These are phyloP conservation scores for Sicyos edulis DNA, from an alignment of 306 rosid genomes.

Conservation along the genomic window DNA sequence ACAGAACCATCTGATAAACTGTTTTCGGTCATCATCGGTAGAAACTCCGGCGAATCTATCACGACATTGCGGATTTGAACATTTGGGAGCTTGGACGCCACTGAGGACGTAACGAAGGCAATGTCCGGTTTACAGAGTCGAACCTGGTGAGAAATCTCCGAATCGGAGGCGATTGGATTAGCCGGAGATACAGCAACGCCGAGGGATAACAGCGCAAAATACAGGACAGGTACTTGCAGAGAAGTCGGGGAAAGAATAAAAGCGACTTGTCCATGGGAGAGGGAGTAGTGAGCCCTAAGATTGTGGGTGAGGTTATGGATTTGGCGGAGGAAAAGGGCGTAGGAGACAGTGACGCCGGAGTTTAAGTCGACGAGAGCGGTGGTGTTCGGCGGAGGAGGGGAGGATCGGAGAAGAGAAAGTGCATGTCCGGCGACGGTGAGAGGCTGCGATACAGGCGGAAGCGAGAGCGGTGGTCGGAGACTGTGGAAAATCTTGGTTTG, in stretches of 20 bases:
- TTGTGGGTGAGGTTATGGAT: slow-evolving; percentile 45
- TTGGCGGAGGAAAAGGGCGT: slow-evolving; percentile 45
- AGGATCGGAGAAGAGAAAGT: slow-evolving; percentile 48
- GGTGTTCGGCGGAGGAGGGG: slow-evolving; percentile 22
- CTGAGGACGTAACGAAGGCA: slow-evolving; percentile 46
- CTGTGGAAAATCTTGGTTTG: slow-evolving; percentile 46
- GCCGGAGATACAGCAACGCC: slow-evolving; percentile 72
- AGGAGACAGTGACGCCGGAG: slow-evolving; percentile 44
- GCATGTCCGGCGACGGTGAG: slow-evolving; percentile 45
- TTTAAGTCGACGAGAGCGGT: slow-evolving; percentile 46
- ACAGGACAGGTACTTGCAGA: slow-evolving; percentile 62
- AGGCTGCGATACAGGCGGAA: slow-evolving; percentile 51
- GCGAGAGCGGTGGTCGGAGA: slow-evolving; percentile 60
- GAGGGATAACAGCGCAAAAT: slow-evolving; percentile 54
- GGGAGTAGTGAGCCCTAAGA: slow-evolving; percentile 26
- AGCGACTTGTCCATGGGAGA: slow-evolving; percentile 63
- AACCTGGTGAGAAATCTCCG: slow-evolving; percentile 58
- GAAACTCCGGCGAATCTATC: slow-evolving; percentile 60
- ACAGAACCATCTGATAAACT: no score
- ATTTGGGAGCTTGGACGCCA: slow-evolving; percentile 29
- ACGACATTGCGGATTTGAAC: slow-evolving; percentile 21
- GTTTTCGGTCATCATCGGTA: slow-evolving; percentile 39
- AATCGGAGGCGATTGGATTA: slow-evolving; percentile 51
- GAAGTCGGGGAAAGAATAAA: slow-evolving; percentile 60
- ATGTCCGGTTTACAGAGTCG: slow-evolving; percentile 44